Evolutionary conservation across 2,329 filamentous ascomycete genomes (phyloP), one percentile per base, ranked within the genome.

Genomic region (Pseudogymnoascus sp.): DNA sequence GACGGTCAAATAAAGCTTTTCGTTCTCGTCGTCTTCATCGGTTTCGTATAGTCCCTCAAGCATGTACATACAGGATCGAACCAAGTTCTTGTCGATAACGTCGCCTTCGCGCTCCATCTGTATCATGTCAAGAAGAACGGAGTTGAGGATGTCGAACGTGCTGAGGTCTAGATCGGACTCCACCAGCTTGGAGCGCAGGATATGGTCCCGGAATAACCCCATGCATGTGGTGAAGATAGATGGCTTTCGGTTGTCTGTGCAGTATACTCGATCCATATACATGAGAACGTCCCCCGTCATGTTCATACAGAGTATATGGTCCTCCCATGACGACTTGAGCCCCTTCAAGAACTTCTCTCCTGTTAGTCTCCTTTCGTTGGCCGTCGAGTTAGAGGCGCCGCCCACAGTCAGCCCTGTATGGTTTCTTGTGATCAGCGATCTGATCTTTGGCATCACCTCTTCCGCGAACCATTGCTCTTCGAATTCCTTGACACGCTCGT

Each of bases 211-310:
- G 75, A 96, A 99, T 1, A 97, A 80, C 2, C 88, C 88, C 80
- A 99, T 96, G 2, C 91, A 88, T 8, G 89, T 85, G 12, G 88
- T 84, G 72, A 93, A 97, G 62, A 97, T 95, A 0, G 89, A 89
- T 0, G 91, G 88, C 65, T 83, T 83, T 5, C 85, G 82, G 65
- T 87, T 84, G 66, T 96, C 91, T 37, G 86, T 81, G 60, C 86
- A 89, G 71, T 90, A 92, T 28, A 93, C 88, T 60, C 92, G 89
- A 73, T 99, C 93, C 81, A 99, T 91, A 72, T 97, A 97, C 92
- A 98, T 97, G 61, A 98, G 81, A 33, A 98, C 91, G 74, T 98
- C 95, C 3, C 93, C 92, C 60, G 91, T 88, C 93, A 98, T 98
- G 72, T 91, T 92, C 90, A 96, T 96, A 50, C 90, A 93, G 63